Evolutionary conservation across 306 rosid species (phyloP).

Genomic region (Comarum palustre): DNA sequence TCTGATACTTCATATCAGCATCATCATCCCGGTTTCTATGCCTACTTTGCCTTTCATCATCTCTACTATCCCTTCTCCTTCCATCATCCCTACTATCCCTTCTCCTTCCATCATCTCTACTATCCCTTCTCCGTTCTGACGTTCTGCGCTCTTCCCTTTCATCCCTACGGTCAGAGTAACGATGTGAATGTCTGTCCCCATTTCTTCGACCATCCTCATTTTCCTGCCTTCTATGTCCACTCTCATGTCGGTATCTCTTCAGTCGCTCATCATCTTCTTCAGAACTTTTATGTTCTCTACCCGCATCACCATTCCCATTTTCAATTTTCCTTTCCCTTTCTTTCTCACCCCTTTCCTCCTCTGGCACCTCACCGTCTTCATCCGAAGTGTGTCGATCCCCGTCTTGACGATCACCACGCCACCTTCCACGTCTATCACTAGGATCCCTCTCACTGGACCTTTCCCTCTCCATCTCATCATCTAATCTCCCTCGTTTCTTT

Average conservation of each 20-base stretch:
- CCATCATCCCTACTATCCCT: constrained; percentile 17
- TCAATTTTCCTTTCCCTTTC: constrained; percentile 26
- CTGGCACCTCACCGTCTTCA: constrained; percentile 39
- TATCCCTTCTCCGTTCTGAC: constrained; percentile 26
- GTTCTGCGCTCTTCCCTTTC: constrained; percentile 30
- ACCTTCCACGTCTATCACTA: constrained; percentile 28
- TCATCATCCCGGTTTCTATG: constrained; percentile 27
- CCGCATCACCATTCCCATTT: constrained; percentile 26
- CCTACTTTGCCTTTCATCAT: constrained; percentile 24
- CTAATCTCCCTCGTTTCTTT: constrained; percentile 14
- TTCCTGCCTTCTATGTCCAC: constrained; percentile 28
- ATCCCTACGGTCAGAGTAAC: constrained; percentile 37
- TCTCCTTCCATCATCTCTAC: constrained; percentile 20
- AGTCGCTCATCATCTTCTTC: constrained; percentile 31
- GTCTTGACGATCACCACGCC: constrained; percentile 19
- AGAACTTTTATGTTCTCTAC: constrained; percentile 28
- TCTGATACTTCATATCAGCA: constrained; percentile 17
- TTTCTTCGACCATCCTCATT: constrained; percentile 29
- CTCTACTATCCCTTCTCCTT: constrained; percentile 22
- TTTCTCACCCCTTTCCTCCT: constrained; percentile 22
- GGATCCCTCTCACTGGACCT: constrained; percentile 19
- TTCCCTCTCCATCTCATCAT: constrained; percentile 23
- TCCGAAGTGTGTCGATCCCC: constrained; percentile 23
- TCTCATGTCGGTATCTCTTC: constrained; percentile 25
- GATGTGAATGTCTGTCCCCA: constrained; percentile 25